These are phyloP conservation scores for Ophiocordyceps camponoti-rufipedis DNA, from an alignment of 2,329 filamentous ascomycete species.

Conservation along the genomic window DNA sequence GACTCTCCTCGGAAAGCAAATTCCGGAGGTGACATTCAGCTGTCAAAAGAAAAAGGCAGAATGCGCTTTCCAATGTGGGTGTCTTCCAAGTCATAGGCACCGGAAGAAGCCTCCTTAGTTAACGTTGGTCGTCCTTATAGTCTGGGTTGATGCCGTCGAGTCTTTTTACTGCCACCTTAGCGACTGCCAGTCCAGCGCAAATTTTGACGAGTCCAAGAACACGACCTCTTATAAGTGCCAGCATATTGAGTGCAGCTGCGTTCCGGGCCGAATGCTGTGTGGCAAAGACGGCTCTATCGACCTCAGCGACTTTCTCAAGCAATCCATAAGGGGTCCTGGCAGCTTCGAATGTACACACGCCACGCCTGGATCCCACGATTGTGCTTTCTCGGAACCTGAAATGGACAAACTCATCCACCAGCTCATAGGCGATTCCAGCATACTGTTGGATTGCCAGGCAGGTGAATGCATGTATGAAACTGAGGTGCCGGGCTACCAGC, in stretches of 20 bases:
- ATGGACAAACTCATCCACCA: conserved; percentile 82
- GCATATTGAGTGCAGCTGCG: conserved; percentile 70
- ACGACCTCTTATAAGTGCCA: conserved; percentile 72
- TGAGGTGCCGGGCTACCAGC: conserved; percentile 77
- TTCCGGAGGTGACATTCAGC: conserved; percentile 86
- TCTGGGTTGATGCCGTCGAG: conserved; percentile 88
- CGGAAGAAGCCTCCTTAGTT: neutral
- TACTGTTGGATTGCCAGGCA: conserved; percentile 61
- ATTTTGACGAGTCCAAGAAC: conserved; percentile 54
- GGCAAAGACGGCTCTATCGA: conserved; percentile 84
- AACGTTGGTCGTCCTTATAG: conserved; percentile 20
- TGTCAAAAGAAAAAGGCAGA: conserved; percentile 57
- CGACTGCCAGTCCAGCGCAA: conserved; percentile 56
- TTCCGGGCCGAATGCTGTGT: conserved; percentile 83
- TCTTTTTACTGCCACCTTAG: conserved; percentile 92
- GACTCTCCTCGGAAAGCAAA: conserved; percentile 64
- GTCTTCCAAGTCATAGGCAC: conserved; percentile 3
- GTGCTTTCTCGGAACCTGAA: conserved; percentile 74
- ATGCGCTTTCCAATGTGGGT: conserved; percentile 87
- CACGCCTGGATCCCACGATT: conserved; percentile 44
- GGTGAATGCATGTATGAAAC: conserved; percentile 91
- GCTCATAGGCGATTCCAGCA: conserved; percentile 84
- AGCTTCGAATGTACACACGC: conserved; percentile 57
- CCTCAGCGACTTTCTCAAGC: conserved; percentile 69
- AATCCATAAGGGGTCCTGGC: conserved; percentile 75